These are phyloP conservation scores for Saccharomyces eubayanus DNA, from an alignment of 805 yeast genomes.

Conservation along the genomic window DNA sequence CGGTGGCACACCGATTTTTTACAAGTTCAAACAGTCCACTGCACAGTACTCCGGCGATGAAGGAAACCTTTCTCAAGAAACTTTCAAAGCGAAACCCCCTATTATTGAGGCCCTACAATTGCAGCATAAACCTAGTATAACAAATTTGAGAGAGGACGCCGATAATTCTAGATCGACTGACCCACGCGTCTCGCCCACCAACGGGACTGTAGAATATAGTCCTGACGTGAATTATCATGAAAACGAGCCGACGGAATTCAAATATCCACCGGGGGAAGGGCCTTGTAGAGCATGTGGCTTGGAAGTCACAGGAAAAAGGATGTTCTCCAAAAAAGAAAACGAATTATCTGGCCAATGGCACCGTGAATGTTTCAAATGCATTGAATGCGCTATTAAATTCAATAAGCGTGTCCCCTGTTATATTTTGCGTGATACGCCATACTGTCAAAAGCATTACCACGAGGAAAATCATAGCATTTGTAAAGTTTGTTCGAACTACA, in stretches of 20 bases:
- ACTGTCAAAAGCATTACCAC: slow-evolving; percentile 74
- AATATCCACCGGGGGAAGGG: slow-evolving; percentile 55
- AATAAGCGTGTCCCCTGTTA: slow-evolving; percentile 60
- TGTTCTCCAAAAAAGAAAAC: slow-evolving; percentile 70
- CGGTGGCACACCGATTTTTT: slow-evolving; percentile 20
- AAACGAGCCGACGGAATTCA: slow-evolving; percentile 2
- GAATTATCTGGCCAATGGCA: slow-evolving; percentile 77
- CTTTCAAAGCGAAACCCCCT: background rate
- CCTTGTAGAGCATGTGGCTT: slow-evolving; percentile 70
- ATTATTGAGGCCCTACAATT: slow-evolving; percentile 4
- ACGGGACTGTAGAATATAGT: background rate
- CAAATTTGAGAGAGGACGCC: background rate
- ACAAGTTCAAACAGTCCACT: slow-evolving; percentile 12
- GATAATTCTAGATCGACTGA: background rate
- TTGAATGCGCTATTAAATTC: slow-evolving; percentile 49
- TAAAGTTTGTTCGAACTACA: slow-evolving; percentile 58
- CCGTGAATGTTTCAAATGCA: slow-evolving; percentile 72
- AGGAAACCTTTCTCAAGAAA: background rate
- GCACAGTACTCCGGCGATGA: background rate
- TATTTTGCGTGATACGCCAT: slow-evolving; percentile 71
- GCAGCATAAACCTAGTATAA: slow-evolving; percentile 2
- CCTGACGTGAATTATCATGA: background rate
- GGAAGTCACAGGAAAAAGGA: slow-evolving; percentile 53
- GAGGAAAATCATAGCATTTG: slow-evolving; percentile 68
- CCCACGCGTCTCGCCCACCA: background rate